Evolutionary conservation across 2,329 filamentous ascomycete genomes (phyloP).

Genomic region (Colletotrichum sp.): DNA sequence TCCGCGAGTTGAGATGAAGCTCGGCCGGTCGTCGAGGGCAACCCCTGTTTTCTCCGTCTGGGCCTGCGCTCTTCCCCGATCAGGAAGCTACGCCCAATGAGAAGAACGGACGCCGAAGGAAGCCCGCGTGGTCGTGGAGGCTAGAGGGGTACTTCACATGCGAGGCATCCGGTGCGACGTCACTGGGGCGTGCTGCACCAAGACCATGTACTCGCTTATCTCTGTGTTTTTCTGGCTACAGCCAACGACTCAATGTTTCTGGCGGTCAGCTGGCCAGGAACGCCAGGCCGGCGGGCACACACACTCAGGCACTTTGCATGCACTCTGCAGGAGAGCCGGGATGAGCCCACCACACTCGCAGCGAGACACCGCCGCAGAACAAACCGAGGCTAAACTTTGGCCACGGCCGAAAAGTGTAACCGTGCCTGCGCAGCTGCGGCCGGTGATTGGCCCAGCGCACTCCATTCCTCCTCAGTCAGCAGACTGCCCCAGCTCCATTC

Average conservation of each 20-base stretch:
- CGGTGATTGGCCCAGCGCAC: neutral
- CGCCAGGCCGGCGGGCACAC: neutral
- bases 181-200: neutral
- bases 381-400: conserved; percentile 23
- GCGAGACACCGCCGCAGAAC: neutral
- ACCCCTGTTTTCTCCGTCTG: conserved; percentile 19
- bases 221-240: neutral
- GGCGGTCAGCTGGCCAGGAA: neutral
- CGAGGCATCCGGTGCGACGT: neutral
- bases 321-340: neutral
- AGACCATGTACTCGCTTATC: conserved; percentile 13
- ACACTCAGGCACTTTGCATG: neutral
- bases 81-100: conserved; percentile 7
- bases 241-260: neutral
- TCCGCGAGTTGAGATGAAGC: conserved; percentile 20
- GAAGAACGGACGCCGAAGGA: neutral
- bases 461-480: conserved; percentile 14
- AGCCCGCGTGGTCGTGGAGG: conserved; percentile 2
- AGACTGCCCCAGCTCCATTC: conserved; percentile 11
- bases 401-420: conserved; percentile 21
- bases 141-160: conserved; percentile 19
- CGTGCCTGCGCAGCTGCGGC: neutral
- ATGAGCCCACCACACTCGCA: neutral
- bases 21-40: conserved; percentile 21
- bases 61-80: conserved; percentile 5